Conservation (phyloP, 768 basidiomycete genomes). For the Galerina sulciceps region DNA sequence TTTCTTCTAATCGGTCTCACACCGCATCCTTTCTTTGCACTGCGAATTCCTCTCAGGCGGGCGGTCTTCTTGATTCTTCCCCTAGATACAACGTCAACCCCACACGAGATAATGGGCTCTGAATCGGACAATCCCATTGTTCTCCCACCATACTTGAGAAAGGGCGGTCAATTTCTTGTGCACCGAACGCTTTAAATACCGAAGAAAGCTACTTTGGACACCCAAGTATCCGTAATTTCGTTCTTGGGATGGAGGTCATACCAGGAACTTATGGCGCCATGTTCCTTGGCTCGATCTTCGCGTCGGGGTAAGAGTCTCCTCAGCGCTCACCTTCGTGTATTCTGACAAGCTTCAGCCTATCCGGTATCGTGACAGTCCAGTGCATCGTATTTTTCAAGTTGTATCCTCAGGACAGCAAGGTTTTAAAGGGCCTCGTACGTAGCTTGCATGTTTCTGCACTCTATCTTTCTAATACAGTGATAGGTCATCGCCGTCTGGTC, state of each 20-base stretch:
- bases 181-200: too few relatives aligned
- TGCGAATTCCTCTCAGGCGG: too few relatives aligned
- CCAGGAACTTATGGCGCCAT: slow-evolving; percentile 37
- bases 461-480: too few relatives aligned
- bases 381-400: slow-evolving; percentile 34
- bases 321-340: background rate
- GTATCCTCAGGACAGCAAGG: slow-evolving; percentile 26
- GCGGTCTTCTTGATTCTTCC: too few relatives aligned
- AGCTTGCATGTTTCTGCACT: too few relatives aligned
- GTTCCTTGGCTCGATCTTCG: slow-evolving; percentile 35
- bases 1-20: too few relatives aligned
- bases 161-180: too few relatives aligned
- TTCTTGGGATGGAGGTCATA: slow-evolving; percentile 22
- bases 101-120: too few relatives aligned
- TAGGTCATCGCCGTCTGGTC: slow-evolving; percentile 27
- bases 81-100: too few relatives aligned
- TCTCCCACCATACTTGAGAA: too few relatives aligned
- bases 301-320: slow-evolving; percentile 29
- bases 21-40: too few relatives aligned
- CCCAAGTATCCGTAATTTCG: background rate
- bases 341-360: slow-evolving; percentile 6
- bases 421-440: slow-evolving; percentile 18
- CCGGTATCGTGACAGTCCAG: slow-evolving; percentile 33
- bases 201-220: background rate
- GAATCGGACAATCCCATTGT: too few relatives aligned